Conservation (phyloP, 2,329 filamentous ascomycete genomes). For the Teratosphaeria destructans region DNA sequence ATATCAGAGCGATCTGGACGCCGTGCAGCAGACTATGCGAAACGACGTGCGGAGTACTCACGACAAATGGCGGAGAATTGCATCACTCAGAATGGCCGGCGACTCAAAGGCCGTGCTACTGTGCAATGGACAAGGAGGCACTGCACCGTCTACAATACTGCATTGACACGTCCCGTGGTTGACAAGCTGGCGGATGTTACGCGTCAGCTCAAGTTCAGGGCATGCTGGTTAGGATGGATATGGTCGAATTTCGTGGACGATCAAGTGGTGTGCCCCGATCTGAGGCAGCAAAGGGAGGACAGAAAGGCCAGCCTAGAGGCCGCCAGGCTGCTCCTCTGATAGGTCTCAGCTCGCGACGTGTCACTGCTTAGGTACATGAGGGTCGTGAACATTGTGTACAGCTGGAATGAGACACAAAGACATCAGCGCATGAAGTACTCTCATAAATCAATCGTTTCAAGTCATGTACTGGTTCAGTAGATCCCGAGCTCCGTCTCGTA, state of each 20-base stretch:
- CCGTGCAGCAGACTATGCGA: background rate
- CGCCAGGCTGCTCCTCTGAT: background rate
- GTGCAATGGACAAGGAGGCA: background rate
- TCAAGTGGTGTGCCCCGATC: background rate
- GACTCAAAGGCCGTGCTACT: conserved; percentile 4
- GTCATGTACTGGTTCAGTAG: background rate
- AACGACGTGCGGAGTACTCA: conserved; percentile 1
- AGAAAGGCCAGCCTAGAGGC: background rate
- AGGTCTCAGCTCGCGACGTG: background rate
- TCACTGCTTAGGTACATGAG: background rate
- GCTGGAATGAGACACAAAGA: background rate
- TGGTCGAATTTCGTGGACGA: background rate
- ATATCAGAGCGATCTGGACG: background rate
- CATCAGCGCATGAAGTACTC: background rate
- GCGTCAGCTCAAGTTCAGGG: background rate
- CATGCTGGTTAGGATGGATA: background rate
- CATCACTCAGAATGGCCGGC: conserved; percentile 1
- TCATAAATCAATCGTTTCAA: background rate
- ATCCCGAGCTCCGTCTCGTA: background rate
- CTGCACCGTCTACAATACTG: background rate
- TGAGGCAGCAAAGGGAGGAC: background rate
- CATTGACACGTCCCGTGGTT: background rate
- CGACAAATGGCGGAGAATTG: conserved; percentile 3
- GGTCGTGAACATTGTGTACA: background rate
- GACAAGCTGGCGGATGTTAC: background rate